phyloP scores from a whole-genome alignment of 768 basidiomycete species.

The Hericium rajendrae region DNA sequence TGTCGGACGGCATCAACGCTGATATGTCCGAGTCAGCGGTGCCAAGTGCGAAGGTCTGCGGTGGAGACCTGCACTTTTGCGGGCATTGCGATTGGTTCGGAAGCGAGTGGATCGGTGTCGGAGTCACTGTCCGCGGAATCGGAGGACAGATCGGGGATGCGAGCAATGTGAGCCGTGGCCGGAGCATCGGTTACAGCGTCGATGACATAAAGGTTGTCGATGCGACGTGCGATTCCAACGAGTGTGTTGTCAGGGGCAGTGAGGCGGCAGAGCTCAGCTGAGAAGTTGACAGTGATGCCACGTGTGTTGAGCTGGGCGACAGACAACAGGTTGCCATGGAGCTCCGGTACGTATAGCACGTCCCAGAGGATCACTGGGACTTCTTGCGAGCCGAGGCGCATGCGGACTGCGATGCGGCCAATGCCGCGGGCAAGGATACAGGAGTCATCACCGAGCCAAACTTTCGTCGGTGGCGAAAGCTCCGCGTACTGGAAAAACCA shows the following conservation, averaged over 20 bases:
- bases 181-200: neutral
- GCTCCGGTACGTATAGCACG: neutral
- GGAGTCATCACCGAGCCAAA: conserved; percentile 12
- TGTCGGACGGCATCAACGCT: neutral
- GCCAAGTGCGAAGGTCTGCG: neutral
- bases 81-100: neutral
- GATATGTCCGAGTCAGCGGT: neutral
- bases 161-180: neutral
- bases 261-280: neutral
- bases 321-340: neutral
- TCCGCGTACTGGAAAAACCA: neutral
- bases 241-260: neutral
- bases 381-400: neutral
- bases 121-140: too few relatives aligned
- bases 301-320: neutral
- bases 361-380: neutral
- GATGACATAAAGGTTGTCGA: neutral
- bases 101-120: too few relatives aligned
- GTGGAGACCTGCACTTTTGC: neutral
- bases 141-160: too few relatives aligned
- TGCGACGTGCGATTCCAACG: neutral
- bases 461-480: neutral
- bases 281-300: neutral
- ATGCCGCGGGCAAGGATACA: neutral
- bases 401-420: neutral